phyloP scores from a whole-genome alignment of 2,329 filamentous ascomycete genomes.

The Penicillium sp. region DNA sequence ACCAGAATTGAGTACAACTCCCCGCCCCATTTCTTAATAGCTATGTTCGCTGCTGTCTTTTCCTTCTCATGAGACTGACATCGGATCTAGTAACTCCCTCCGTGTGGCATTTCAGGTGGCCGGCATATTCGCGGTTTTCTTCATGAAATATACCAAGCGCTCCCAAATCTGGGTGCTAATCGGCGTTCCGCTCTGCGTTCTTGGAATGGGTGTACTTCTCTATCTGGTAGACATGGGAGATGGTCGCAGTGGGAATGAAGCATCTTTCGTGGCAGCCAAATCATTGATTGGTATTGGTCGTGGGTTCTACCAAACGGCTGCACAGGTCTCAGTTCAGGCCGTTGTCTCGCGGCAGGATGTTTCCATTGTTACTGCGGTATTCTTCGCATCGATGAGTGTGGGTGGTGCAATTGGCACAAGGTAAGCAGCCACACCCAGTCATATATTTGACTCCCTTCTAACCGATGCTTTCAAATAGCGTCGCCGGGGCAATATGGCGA shows the following conservation, averaged over 20 bases:
- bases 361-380: slow-evolving; percentile 40
- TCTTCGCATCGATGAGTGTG: slow-evolving; percentile 37
- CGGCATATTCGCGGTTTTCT: slow-evolving; percentile 35
- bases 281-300: slow-evolving; percentile 37
- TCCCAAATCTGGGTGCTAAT: slow-evolving; percentile 36
- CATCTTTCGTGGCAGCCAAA: slow-evolving; percentile 39
- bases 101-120: slow-evolving; percentile 41
- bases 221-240: slow-evolving; percentile 28
- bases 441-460: neutral
- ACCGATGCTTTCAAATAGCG: slow-evolving; percentile 10
- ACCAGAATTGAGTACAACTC: slow-evolving; percentile 28
- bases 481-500: slow-evolving; percentile 43
- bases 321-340: slow-evolving; percentile 40
- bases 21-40: neutral
- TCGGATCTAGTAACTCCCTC: slow-evolving; percentile 29
- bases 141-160: slow-evolving; percentile 41
- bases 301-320: slow-evolving; percentile 37
- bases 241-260: slow-evolving; percentile 32
- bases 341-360: slow-evolving; percentile 38
- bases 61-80: neutral
- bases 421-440: neutral
- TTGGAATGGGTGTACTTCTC: slow-evolving; percentile 36
- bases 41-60: neutral
- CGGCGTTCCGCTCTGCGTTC: slow-evolving; percentile 37
- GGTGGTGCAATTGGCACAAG: slow-evolving; percentile 38